phyloP scores from a whole-genome alignment of 148 eudicot species.

The Diospyros lotus region DNA sequence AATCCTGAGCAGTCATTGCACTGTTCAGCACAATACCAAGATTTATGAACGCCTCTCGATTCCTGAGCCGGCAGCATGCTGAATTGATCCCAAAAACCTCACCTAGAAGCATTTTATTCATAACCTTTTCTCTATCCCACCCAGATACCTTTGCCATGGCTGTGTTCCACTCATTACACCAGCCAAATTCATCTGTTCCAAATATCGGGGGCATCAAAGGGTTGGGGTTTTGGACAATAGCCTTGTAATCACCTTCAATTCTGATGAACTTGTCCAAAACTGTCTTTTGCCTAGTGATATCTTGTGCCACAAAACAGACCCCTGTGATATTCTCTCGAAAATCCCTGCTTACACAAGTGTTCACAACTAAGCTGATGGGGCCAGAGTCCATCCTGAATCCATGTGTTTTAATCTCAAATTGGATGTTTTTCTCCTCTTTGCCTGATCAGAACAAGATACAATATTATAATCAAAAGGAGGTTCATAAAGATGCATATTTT shows the following conservation, averaged over 20 bases:
- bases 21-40: slow-evolving; percentile 62
- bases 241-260: slow-evolving; percentile 88
- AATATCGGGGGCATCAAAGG: slow-evolving; percentile 93
- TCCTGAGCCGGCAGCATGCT: slow-evolving; percentile 69
- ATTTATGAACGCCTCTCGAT: slow-evolving; percentile 73
- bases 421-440: slow-evolving; percentile 65
- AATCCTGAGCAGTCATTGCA: slow-evolving; percentile 63
- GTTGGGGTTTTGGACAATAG: slow-evolving; percentile 82
- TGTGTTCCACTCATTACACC: slow-evolving; percentile 95
- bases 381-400: slow-evolving; percentile 41
- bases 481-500: not conserved
- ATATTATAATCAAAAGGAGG: not conserved
- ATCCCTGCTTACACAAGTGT: slow-evolving; percentile 84
- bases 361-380: slow-evolving; percentile 73
- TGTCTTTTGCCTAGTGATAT: slow-evolving; percentile 68
- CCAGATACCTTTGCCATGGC: slow-evolving; percentile 79
- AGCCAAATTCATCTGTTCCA: slow-evolving; percentile 83
- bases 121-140: slow-evolving; percentile 51
- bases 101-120: slow-evolving; percentile 81
- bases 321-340: slow-evolving; percentile 63
- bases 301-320: slow-evolving; percentile 85
- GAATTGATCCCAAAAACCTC: slow-evolving; percentile 72
- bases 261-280: slow-evolving; percentile 94
- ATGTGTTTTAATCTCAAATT: slow-evolving; percentile 75
- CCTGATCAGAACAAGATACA: slow-evolving; percentile 36